A percentile compares a stretch with the other conserved stretches of the same genome.
phyloP scores from a whole-genome alignment of 192 early-diverging fungal species.

The Cetraspora pellucida region DNA sequence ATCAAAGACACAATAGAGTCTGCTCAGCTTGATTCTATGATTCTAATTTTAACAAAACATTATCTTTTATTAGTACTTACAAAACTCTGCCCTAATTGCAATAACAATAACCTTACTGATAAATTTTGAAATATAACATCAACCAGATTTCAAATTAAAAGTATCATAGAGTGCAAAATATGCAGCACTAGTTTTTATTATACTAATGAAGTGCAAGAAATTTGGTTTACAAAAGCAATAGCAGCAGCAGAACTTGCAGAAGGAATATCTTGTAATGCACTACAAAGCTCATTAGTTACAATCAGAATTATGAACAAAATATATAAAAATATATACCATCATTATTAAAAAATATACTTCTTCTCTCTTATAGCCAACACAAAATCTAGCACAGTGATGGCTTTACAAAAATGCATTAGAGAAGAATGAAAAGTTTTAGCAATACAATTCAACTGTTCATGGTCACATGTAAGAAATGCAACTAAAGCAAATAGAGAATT shows the following conservation, averaged over 20 bases:
- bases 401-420: not conserved
- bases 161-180: not conserved
- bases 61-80: conserved; percentile 3
- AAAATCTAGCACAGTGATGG: not conserved
- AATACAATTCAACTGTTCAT: not conserved
- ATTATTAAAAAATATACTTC: not conserved
- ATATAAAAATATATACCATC: not conserved
- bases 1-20: not conserved
- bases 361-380: not conserved
- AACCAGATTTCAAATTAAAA: not conserved
- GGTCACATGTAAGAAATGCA: not conserved
- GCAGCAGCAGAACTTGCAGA: not conserved
- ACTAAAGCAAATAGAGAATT: not conserved
- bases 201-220: not conserved
- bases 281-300: not conserved
- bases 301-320: not conserved
- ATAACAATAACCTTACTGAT: not conserved
- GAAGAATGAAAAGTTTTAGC: not conserved
- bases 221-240: not conserved
- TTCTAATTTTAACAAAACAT: not conserved
- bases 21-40: not conserved
- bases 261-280: not conserved
- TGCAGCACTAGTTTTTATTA: not conserved
- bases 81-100: not conserved
- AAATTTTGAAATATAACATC: not conserved